Evolutionary conservation across 2,329 filamentous ascomycete species (phyloP).

Genomic region (Paraphoma sp.): DNA sequence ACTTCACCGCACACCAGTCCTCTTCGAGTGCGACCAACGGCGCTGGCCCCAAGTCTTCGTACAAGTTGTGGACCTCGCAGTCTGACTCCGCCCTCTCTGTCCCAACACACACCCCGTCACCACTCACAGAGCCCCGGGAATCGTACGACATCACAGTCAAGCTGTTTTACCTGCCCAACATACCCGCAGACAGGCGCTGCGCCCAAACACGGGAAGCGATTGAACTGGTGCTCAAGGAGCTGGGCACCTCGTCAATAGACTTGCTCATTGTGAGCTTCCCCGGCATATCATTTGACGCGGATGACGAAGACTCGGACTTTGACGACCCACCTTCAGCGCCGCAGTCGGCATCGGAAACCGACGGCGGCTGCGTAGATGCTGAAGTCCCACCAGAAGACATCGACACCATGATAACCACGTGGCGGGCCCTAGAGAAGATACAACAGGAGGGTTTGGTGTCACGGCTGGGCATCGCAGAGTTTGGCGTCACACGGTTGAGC

Average conservation of each 20-base stretch:
- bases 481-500: constrained; percentile 82
- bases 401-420: constrained; percentile 71
- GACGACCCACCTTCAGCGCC: constrained; percentile 51
- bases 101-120: constrained; percentile 73
- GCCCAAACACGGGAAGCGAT: constrained; percentile 80
- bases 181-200: constrained; percentile 68
- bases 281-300: constrained; percentile 89
- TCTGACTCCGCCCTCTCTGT: constrained; percentile 67
- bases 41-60: constrained; percentile 48
- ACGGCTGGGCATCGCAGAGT: constrained; percentile 86
- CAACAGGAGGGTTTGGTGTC: constrained; percentile 73
- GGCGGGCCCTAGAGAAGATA: constrained; percentile 73
- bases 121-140: constrained; percentile 78
- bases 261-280: constrained; percentile 93
- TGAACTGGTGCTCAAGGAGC: constrained; percentile 77
- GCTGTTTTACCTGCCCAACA: constrained; percentile 85
- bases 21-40: constrained; percentile 46
- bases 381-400: constrained; percentile 59
- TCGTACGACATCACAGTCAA: constrained; percentile 97
- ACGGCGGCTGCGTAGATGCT: constrained; percentile 38
- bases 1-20: constrained; percentile 77
- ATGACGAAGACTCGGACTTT: constrained; percentile 79
- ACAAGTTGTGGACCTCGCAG: constrained; percentile 71
- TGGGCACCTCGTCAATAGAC: constrained; percentile 78
- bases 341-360: constrained; percentile 51